Evolutionary conservation across 2,329 filamentous ascomycete species (phyloP).

Genomic region (Magnaporthales sp.): DNA sequence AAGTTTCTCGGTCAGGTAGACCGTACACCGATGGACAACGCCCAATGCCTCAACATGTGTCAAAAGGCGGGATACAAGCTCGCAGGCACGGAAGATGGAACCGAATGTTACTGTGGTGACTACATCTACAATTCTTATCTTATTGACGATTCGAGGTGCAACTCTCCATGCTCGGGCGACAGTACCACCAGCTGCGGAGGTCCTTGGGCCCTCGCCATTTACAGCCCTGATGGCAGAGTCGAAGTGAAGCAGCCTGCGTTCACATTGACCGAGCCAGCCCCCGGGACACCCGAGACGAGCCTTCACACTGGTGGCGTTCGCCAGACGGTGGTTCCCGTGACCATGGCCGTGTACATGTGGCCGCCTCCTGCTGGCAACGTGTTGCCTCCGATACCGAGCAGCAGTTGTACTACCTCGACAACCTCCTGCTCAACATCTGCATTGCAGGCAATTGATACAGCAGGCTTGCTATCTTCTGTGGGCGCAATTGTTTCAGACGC

Average conservation of each 20-base stretch:
- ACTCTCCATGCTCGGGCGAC: slow-evolving; percentile 12
- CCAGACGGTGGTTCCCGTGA: slow-evolving; percentile 12
- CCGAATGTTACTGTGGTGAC: slow-evolving; percentile 15
- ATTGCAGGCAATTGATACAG: background rate
- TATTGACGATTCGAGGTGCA: slow-evolving; percentile 13
- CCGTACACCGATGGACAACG: slow-evolving; percentile 11
- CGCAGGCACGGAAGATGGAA: slow-evolving; percentile 12
- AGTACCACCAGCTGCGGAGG: slow-evolving; percentile 10
- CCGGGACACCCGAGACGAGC: slow-evolving; percentile 11
- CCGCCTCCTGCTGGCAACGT: slow-evolving; percentile 7
- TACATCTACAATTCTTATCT: slow-evolving; percentile 13
- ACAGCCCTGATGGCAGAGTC: slow-evolving; percentile 11
- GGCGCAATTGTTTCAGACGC: slow-evolving; percentile 2
- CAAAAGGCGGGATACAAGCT: slow-evolving; percentile 10
- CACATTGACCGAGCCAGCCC: slow-evolving; percentile 9
- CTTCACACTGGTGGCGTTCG: slow-evolving; percentile 12
- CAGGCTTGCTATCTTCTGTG: slow-evolving; percentile 2
- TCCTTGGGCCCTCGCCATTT: slow-evolving; percentile 13
- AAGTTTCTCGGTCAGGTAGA: slow-evolving; percentile 7
- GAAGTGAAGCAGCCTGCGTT: slow-evolving; percentile 11
- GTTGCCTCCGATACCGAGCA: background rate
- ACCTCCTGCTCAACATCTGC: background rate
- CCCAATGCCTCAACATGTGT: slow-evolving; percentile 13
- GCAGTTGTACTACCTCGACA: background rate
- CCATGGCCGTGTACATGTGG: slow-evolving; percentile 12